Evolutionary conservation across 805 yeast genomes (phyloP), one percentile per base, ranked within the genome.

Genomic region (Nakazawaea sp.): DNA sequence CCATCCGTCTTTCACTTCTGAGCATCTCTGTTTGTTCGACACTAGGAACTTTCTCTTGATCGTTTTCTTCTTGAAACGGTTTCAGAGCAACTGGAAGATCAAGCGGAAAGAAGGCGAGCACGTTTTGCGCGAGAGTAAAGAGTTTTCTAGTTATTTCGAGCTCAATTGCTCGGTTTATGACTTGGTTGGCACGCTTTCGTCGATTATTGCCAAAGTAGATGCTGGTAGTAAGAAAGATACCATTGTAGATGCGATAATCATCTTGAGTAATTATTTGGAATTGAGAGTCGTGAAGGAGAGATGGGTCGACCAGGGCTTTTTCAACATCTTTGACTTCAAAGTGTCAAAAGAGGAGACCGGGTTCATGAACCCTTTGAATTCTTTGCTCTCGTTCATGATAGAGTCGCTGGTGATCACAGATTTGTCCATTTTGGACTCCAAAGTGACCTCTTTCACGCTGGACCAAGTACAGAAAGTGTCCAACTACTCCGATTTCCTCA

Each of bases 101-200:
- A 62, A 54, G 39, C 66, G 87, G 41, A 78, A 78, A 43, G 64
- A 64, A 30, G 90, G 87, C 9, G 80, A 77, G 6, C 90, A 82
- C 57, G 84, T 81, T 21, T 72, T 72, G 38, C 64, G 63, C 35
- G 87, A 81, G 48, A 62, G 64, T 28, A 61, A 61, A 20, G 72
- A 66, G 30, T 78, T 68, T 45, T 61, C 66, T 15, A 53, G 69
- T 2, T 78, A 78, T 45, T 60, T 70, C 34, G 70, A 69, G 38
- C 64, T 48, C 6, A 50, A 52, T 2, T 40, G 44, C 5, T 43
- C 45, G 27, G 42, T 51, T 1, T 51, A 51, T 36, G 45, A 43
- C 16, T 44, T 59, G 4, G 44, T 55, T 5, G 39, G 40, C 20
- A 32, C 43, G 13, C 30, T 58, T 12, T 61, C 60, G 1, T 46